phyloP scores from a whole-genome alignment of 2,329 filamentous ascomycete species.

The Elsinoe batatas region DNA sequence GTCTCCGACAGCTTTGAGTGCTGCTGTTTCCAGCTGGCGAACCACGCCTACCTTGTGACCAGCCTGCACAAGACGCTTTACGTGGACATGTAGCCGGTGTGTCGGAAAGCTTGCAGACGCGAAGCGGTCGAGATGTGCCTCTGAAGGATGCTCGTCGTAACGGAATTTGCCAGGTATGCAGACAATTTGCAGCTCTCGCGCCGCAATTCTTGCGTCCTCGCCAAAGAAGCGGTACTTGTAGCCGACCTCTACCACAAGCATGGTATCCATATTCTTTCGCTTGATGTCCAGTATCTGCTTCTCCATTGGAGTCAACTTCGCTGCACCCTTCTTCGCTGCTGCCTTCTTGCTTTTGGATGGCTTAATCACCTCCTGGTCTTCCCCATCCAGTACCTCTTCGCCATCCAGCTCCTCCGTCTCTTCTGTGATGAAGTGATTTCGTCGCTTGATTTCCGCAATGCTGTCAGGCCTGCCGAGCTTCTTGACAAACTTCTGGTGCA shows the following conservation, averaged over 20 bases:
- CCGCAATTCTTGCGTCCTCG: conserved; percentile 80
- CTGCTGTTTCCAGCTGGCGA: conserved; percentile 86
- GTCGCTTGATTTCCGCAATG: conserved; percentile 55
- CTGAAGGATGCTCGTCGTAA: conserved; percentile 88
- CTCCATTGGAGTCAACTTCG: conserved; percentile 90
- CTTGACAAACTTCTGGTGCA: conserved; percentile 80
- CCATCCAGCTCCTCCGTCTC: conserved; percentile 43
- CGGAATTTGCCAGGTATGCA: conserved; percentile 93
- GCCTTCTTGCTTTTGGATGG: conserved; percentile 38
- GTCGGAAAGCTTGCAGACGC: conserved; percentile 94
- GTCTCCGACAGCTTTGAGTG: conserved; percentile 87
- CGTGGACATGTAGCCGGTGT: conserved; percentile 82
- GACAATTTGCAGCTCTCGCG: conserved; percentile 85
- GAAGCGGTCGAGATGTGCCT: conserved; percentile 84
- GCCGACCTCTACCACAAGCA: conserved; percentile 88
- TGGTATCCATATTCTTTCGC: conserved; percentile 74
- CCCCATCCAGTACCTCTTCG: conserved; percentile 49
- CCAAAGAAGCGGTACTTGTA: conserved; percentile 98
- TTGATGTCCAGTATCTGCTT: conserved; percentile 92
- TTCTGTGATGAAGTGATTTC: conserved; percentile 45
- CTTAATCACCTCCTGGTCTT: conserved; percentile 40
- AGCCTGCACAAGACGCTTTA: conserved; percentile 81
- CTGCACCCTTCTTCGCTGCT: conserved; percentile 58
- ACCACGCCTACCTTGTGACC: conserved; percentile 96
- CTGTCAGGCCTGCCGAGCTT: conserved; percentile 83